Conservation (phyloP, 2,329 filamentous ascomycete genomes). For the Nigrograna mackinnonii region DNA sequence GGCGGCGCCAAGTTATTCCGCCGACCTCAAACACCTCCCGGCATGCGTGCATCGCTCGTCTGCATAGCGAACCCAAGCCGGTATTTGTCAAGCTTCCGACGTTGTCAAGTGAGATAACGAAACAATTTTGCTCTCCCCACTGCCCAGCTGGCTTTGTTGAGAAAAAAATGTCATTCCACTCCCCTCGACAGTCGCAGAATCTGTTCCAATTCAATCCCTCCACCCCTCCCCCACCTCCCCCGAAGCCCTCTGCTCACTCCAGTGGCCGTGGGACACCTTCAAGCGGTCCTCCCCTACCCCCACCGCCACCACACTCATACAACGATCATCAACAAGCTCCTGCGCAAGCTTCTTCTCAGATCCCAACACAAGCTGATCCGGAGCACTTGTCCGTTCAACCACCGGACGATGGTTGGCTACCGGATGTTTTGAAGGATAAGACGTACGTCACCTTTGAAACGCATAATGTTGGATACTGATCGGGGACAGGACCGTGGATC, state of each 20-base stretch:
- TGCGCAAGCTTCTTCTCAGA: constrained; percentile 18
- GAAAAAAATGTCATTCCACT: constrained; percentile 40
- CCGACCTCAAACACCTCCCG: no score
- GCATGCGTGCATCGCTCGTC: no score
- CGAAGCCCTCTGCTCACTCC: constrained; percentile 46
- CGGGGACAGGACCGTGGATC: constrained; percentile 70
- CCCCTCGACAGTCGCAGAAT: constrained; percentile 40
- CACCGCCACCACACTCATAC: constrained; percentile 37
- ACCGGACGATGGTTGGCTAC: constrained; percentile 74
- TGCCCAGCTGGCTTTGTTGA: no score
- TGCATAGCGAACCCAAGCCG: no score
- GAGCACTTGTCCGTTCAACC: constrained; percentile 23
- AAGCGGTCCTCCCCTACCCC: constrained; percentile 48
- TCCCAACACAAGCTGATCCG: constrained; percentile 17
- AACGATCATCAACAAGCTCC: constrained; percentile 18
- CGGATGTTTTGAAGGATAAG: constrained; percentile 76
- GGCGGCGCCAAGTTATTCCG: no score
- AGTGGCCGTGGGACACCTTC: constrained; percentile 46
- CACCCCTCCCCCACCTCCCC: constrained; percentile 53
- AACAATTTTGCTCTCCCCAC: not conserved
- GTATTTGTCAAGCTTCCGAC: not conserved
- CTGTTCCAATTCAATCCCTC: constrained; percentile 47
- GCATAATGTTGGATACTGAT: constrained; percentile 16
- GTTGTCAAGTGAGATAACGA: not conserved
- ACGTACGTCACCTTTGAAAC: constrained; percentile 60